These are phyloP conservation scores for Lepiota venenata DNA, from an alignment of 768 basidiomycete species.

Conservation along the genomic window DNA sequence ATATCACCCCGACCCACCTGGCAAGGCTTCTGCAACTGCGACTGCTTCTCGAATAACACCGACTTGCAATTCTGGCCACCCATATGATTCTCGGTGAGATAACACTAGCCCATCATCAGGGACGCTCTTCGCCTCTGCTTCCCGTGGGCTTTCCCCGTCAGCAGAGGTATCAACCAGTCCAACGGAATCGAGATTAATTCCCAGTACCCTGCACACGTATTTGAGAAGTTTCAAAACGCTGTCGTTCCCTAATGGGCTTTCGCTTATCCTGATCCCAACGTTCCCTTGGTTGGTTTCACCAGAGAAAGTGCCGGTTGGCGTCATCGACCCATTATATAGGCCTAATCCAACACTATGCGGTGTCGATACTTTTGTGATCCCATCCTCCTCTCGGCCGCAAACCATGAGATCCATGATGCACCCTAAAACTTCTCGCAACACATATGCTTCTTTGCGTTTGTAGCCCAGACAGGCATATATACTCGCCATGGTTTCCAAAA, in stretches of 20 bases:
- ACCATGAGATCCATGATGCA: slow-evolving; percentile 83
- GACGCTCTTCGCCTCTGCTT: slow-evolving; percentile 33
- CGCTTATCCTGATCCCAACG: slow-evolving; percentile 70
- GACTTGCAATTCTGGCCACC: slow-evolving; percentile 95
- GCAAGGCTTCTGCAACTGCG: slow-evolving; percentile 85
- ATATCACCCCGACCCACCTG: slow-evolving; percentile 53
- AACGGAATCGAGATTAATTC: slow-evolving; percentile 77
- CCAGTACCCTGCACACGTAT: slow-evolving; percentile 74
- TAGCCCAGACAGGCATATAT: slow-evolving; percentile 82
- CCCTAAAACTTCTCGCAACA: slow-evolving; percentile 82
- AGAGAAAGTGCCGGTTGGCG: slow-evolving; percentile 18
- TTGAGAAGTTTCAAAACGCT: slow-evolving; percentile 75
- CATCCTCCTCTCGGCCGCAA: slow-evolving; percentile 77
- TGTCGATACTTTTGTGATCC: slow-evolving; percentile 39
- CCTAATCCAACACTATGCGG: slow-evolving; percentile 42
- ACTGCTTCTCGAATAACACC: slow-evolving; percentile 93
- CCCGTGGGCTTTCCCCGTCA: slow-evolving; percentile 6
- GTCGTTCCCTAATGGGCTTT: slow-evolving; percentile 76
- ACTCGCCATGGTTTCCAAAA: slow-evolving; percentile 68
- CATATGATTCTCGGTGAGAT: slow-evolving; percentile 48
- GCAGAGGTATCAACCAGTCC: slow-evolving; percentile 35
- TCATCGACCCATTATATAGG: slow-evolving; percentile 40
- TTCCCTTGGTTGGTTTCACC: slow-evolving; percentile 36
- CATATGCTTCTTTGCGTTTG: slow-evolving; percentile 82
- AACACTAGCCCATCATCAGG: slow-evolving; percentile 19